Conservation (phyloP, 345 rosid genomes). For the Bretschneidera sinensis region DNA sequence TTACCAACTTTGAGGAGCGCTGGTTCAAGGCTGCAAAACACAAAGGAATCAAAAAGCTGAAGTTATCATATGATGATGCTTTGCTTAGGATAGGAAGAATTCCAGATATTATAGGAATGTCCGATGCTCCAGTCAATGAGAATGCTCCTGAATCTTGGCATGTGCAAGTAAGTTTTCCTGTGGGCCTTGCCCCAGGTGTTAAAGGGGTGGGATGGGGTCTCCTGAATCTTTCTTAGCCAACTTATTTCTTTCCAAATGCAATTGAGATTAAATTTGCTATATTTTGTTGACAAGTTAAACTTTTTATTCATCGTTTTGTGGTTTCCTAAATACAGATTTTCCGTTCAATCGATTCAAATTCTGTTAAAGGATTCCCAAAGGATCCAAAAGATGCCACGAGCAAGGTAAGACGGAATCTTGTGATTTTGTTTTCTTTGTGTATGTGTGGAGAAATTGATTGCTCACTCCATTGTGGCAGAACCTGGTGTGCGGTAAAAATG, state of each 20-base stretch:
- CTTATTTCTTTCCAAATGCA: neutral
- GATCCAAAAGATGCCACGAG: conserved; percentile 73
- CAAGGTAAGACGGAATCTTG: conserved; percentile 39
- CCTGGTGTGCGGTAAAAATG: conserved; percentile 85
- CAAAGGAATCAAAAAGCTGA: conserved; percentile 68
- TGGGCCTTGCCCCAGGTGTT: conserved; percentile 7
- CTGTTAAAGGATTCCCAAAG: conserved; percentile 86
- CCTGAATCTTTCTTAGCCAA: neutral
- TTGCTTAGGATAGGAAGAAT: conserved; percentile 71
- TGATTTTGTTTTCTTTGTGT: neutral
- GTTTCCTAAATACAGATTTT: conserved; percentile 52
- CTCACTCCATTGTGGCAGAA: conserved; percentile 48
- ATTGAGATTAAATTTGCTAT: neutral
- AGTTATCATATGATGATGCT: conserved; percentile 72
- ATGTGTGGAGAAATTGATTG: conserved; percentile 17
- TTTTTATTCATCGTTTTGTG: neutral
- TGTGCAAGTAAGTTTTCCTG: conserved; percentile 58
- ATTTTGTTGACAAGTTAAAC: neutral
- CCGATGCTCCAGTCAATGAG: conserved; percentile 46
- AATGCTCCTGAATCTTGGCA: conserved; percentile 84
- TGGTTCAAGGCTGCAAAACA: conserved; percentile 87
- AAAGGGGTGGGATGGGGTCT: conserved; percentile 6
- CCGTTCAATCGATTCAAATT: conserved; percentile 92
- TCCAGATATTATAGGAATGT: conserved; percentile 65
- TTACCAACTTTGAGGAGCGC: conserved; percentile 90